Conservation (phyloP, 176 grass and related monocot species). For the Themeda triandra region DNA sequence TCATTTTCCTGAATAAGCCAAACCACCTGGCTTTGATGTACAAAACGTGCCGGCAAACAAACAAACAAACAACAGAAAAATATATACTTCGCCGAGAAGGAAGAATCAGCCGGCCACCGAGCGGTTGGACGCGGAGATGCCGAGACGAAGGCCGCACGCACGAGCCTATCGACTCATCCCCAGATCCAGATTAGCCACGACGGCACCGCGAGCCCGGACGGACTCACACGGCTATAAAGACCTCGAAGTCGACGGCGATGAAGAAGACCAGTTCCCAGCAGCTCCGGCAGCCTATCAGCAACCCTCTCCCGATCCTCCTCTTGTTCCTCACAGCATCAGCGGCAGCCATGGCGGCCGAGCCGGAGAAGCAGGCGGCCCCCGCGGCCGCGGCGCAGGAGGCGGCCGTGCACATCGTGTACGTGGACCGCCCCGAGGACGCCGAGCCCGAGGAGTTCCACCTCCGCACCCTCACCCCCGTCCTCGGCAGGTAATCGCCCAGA, state of each 20-base stretch:
- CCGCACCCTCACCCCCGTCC: slow-evolving; percentile 59
- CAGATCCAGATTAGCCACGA: background rate
- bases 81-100: slow-evolving; percentile 27
- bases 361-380: slow-evolving; percentile 21
- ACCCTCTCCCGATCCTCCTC: slow-evolving; percentile 7
- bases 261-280: slow-evolving; percentile 24
- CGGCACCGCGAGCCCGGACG: background rate
- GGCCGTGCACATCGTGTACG: slow-evolving; percentile 78
- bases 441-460: slow-evolving; percentile 91
- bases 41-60: background rate
- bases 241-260: slow-evolving; percentile 15
- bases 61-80: background rate
- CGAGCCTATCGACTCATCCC: background rate
- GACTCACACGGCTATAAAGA: slow-evolving; percentile 5
- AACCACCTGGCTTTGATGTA: background rate
- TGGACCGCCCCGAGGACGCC: slow-evolving; percentile 57
- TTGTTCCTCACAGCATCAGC: slow-evolving; percentile 27
- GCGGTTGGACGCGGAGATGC: slow-evolving; percentile 1
- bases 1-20: background rate
- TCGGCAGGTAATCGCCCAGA: slow-evolving; percentile 54
- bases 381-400: slow-evolving; percentile 40
- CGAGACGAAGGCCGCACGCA: background rate
- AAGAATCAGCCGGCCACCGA: background rate
- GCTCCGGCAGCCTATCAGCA: background rate
- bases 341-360: slow-evolving; percentile 40